These are phyloP conservation scores for Elymus sibiricus DNA, from an alignment of 176 grass and related monocot genomes.

Conservation along the genomic window DNA sequence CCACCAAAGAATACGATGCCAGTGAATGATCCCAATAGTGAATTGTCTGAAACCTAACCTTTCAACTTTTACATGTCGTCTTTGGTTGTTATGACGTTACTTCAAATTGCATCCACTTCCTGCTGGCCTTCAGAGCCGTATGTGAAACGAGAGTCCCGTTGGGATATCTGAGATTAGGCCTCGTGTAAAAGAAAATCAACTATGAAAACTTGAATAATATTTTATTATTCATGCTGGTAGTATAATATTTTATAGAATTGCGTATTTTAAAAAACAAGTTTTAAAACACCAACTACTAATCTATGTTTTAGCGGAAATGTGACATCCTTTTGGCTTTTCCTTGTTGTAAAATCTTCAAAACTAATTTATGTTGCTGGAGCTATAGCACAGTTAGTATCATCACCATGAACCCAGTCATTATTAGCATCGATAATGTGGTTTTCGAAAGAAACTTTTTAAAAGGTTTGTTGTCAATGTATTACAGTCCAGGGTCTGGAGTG, in stretches of 20 bases:
- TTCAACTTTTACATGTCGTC: background rate
- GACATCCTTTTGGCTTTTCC: background rate
- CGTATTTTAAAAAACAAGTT: background rate
- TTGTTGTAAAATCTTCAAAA: background rate
- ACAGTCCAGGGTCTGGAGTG: background rate
- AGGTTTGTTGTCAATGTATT: background rate
- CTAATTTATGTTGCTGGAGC: background rate
- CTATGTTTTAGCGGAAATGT: background rate
- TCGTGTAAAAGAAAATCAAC: background rate
- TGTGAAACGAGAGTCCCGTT: background rate
- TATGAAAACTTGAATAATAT: background rate
- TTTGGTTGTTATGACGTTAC: background rate
- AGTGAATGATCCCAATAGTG: background rate
- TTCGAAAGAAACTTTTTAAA: background rate
- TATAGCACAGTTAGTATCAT: background rate
- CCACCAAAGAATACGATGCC: background rate
- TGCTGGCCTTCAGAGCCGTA: background rate
- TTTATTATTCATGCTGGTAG: background rate
- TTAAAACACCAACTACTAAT: background rate
- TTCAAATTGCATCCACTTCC: background rate
- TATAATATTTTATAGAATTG: background rate
- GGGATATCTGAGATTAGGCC: background rate
- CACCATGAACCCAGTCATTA: background rate
- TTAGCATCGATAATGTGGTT: background rate
- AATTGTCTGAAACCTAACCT: background rate